Evolutionary conservation across 441 rosid genomes (phyloP), one percentile per base, ranked within the genome.

Genomic region (Hura crepitans): DNA sequence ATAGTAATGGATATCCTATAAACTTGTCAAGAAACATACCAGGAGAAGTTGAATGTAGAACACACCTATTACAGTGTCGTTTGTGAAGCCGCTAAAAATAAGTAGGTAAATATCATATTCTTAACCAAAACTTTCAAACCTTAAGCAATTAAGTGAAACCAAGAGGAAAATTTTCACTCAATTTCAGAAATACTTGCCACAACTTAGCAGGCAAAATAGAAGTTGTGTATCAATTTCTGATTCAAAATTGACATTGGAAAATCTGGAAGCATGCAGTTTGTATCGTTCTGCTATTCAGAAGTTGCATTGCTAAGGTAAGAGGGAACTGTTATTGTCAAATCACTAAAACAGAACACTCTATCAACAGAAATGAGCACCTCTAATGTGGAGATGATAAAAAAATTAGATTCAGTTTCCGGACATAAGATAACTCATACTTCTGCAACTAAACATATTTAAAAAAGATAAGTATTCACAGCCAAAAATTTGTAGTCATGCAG

Each of bases 401-500:
- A 49, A 49, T 2, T 49, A 5, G 25, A 50, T 45, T 30, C 43
- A 56, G 65, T 43, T 55, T 18, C n/a, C 17, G 35, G 39, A 51
- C 59, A 60, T 56, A 43, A 49, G 46, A 47, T 8, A 5, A 20
- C 25, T 33, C 31, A 20, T 55, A 47, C 30, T 17, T 27, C 28
- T 45, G 10, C 50, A 27, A 42, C 14, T 27, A 31, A 51, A 64
- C 27, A 61, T 28, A 12, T 66, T 50, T 58, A 60, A 67, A 59
- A 27, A 55, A 49, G 54, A 56, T 14, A 5, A 3, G 31, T 17
- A 59, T 5, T 6, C 46, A 62, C 59, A 70, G 9, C 12, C 25
- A 46, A 50, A 59, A 33, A 50, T 23, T 47, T 27, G 20, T 65
- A 66, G 30, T 18, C 53, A 71, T 1, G 69, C 31, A 61, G 45